phyloP scores from a whole-genome alignment of 2,329 filamentous ascomycete species.

The Xylariaceae sp. region DNA sequence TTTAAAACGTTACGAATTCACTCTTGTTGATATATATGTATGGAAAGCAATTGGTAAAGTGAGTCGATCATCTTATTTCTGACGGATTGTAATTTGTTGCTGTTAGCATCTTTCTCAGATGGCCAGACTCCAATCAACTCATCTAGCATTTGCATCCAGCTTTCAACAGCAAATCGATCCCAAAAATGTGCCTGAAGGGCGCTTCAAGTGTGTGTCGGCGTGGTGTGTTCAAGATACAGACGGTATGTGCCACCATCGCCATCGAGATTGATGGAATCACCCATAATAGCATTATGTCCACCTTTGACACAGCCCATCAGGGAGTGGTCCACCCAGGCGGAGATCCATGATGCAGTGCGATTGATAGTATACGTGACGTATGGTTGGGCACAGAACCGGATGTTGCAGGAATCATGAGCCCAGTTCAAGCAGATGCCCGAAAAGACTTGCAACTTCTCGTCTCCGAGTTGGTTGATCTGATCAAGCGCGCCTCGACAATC shows the following conservation, averaged over 20 bases:
- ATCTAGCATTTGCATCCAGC: neutral
- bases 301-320: conserved; percentile 24
- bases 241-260: conserved; percentile 28
- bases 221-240: conserved; percentile 22
- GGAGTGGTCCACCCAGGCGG: conserved; percentile 22
- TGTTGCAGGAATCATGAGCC: conserved; percentile 24
- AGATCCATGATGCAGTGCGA: conserved; percentile 27
- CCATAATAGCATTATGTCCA: conserved; percentile 26
- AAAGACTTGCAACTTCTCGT: conserved; percentile 23
- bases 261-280: conserved; percentile 28
- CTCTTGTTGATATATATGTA: neutral
- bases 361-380: conserved; percentile 25
- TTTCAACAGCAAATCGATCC: neutral
- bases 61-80: no score
- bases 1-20: neutral
- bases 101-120: neutral
- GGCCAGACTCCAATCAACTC: neutral
- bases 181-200: neutral
- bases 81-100: no score
- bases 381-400: conserved; percentile 29
- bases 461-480: conserved; percentile 18
- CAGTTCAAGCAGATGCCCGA: conserved; percentile 28
- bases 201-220: conserved; percentile 2
- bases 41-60: no score
- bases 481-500: conserved; percentile 27